These are phyloP conservation scores for Lathyrus aphaca DNA, from an alignment of 306 rosid species.

Conservation along the genomic window DNA sequence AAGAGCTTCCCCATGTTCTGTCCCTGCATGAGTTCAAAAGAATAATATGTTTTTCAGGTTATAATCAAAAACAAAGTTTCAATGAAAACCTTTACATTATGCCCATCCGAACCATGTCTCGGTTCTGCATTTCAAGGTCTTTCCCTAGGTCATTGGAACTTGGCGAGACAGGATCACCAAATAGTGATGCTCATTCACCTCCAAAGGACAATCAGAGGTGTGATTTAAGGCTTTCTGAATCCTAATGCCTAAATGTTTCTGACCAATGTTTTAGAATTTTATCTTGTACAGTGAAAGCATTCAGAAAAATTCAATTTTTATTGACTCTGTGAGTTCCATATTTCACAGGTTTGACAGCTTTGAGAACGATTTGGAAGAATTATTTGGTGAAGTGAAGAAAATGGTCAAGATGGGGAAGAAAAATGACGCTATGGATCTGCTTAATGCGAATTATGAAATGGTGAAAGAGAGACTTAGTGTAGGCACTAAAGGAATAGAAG, in stretches of 20 bases:
- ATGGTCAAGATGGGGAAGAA: conserved; percentile 66
- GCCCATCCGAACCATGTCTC: conserved; percentile 41
- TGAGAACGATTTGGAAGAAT: conserved; percentile 75
- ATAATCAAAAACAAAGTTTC: conserved; percentile 42
- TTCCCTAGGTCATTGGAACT: conserved; percentile 52
- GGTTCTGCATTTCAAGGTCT: conserved; percentile 37
- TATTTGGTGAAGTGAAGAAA: conserved; percentile 75
- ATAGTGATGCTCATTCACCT: conserved; percentile 43
- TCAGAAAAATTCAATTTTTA: no score
- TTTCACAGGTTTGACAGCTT: conserved; percentile 40
- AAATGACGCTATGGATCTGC: conserved; percentile 64
- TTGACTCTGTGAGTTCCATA: conserved; percentile 39
- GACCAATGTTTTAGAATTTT: not conserved
- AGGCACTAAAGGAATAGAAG: conserved; percentile 72
- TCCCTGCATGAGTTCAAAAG: conserved; percentile 47
- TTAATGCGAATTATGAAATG: conserved; percentile 77
- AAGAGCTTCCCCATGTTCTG: conserved; percentile 42
- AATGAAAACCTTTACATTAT: conserved; percentile 51
- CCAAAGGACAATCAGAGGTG: conserved; percentile 57
- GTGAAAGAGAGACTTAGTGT: conserved; percentile 71
- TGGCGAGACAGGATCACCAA: conserved; percentile 26
- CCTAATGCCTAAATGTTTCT: not conserved
- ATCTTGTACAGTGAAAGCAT: not conserved
- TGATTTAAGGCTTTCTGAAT: conserved; percentile 25
- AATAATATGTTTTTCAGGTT: conserved; percentile 43